Evolutionary conservation across 2,329 filamentous ascomycete species (phyloP).

Genomic region (Talaromyces sp.): DNA sequence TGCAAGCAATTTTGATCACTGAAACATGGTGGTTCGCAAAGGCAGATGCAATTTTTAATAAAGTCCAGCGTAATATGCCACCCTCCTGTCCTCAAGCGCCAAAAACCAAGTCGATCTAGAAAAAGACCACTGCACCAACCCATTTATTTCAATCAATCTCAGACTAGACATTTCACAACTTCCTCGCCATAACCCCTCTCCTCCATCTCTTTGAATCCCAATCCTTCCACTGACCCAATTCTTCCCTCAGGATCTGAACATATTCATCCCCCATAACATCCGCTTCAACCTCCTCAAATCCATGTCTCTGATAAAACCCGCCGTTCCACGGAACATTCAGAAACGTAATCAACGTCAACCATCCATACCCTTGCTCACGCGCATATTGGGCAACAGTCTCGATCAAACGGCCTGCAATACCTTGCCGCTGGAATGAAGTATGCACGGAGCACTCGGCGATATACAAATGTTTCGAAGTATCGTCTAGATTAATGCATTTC

Average conservation of each 20-base stretch:
- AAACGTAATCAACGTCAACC: slow-evolving; percentile 13
- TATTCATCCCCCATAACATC: slow-evolving; percentile 1
- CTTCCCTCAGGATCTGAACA: slow-evolving; percentile 1
- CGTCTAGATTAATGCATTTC: neutral
- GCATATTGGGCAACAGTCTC: slow-evolving; percentile 17
- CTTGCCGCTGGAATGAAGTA: slow-evolving; percentile 8
- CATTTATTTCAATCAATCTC: no score
- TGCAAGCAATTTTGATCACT: neutral
- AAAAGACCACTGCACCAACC: neutral
- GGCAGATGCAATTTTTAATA: no score
- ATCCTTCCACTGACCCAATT: slow-evolving; percentile 8
- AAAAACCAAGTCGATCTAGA: neutral
- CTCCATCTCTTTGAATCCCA: slow-evolving; percentile 1
- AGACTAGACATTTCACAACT: neutral
- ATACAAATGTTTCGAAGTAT: slow-evolving; percentile 2
- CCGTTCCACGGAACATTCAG: slow-evolving; percentile 17
- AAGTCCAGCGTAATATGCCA: no score
- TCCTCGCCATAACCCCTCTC: slow-evolving; percentile 13
- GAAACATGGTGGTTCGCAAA: neutral
- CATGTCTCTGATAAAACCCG: slow-evolving; percentile 9
- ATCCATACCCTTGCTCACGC: neutral
- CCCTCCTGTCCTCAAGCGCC: neutral
- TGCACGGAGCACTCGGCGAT: slow-evolving; percentile 18
- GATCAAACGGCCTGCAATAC: slow-evolving; percentile 20
- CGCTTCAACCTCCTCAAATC: slow-evolving; percentile 10